A percentile compares a stretch with the other conserved stretches of the same genome.
These are phyloP conservation scores for Colletotrichum melonis DNA, from an alignment of 2,329 filamentous ascomycete species.

Conservation along the genomic window DNA sequence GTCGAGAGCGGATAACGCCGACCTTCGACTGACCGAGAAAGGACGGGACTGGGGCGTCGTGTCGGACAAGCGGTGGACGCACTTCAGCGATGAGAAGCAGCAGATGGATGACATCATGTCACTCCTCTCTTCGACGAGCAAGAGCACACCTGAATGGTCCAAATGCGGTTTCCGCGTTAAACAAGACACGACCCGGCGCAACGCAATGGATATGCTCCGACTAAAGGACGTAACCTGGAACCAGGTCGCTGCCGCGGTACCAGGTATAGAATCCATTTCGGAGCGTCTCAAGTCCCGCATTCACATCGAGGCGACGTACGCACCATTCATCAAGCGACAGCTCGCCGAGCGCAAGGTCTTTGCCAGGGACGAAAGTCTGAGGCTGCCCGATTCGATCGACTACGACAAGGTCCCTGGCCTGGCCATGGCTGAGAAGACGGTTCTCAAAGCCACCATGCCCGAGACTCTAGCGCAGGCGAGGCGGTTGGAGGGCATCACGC, in stretches of 20 bases:
- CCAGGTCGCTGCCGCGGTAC: constrained; percentile 68
- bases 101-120: constrained; percentile 76
- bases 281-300: constrained; percentile 75
- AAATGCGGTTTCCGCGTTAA: constrained; percentile 76
- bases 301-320: constrained; percentile 85
- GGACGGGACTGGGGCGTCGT: constrained; percentile 84
- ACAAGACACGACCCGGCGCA: constrained; percentile 73
- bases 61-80: constrained; percentile 79
- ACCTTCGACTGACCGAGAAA: constrained; percentile 83
- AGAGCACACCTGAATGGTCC: constrained; percentile 75
- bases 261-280: constrained; percentile 64
- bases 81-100: constrained; percentile 72
- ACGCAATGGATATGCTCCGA: constrained; percentile 83
- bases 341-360: constrained; percentile 73
- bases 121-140: constrained; percentile 67
- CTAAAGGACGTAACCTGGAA: constrained; percentile 69
- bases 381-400: constrained; percentile 79
- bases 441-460: constrained; percentile 77
- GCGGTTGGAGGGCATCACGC: constrained; percentile 83
- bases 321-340: constrained; percentile 85
- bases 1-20: constrained; percentile 92
- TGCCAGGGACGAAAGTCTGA: constrained; percentile 79
- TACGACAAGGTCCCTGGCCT: constrained; percentile 81
- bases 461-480: constrained; percentile 91
- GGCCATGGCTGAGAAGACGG: constrained; percentile 81